Evolutionary conservation across 805 yeast species (phyloP).

Genomic region (Kregervanrija pseudodelftensis): DNA sequence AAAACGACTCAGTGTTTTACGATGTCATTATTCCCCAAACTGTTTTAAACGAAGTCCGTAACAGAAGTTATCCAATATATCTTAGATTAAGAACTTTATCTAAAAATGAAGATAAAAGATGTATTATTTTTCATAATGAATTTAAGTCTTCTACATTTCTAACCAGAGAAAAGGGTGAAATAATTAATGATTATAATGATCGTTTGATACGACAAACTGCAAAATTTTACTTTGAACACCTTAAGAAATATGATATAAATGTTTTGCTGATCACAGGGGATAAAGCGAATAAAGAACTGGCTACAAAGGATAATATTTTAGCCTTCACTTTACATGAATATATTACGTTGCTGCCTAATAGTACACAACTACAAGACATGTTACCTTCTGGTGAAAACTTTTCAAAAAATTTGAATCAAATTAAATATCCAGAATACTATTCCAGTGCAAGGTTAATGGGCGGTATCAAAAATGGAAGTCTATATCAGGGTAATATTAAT

Average conservation of each 20-base stretch:
- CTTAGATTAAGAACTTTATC: conserved; percentile 73
- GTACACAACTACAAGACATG: conserved; percentile 69
- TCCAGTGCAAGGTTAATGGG: conserved; percentile 80
- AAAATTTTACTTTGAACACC: conserved; percentile 65
- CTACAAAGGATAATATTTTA: conserved; percentile 45
- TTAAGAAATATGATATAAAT: conserved; percentile 37
- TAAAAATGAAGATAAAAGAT: conserved; percentile 71
- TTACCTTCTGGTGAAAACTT: conserved; percentile 51
- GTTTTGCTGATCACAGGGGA: conserved; percentile 73
- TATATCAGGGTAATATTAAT: conserved; percentile 78
- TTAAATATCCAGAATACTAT: conserved; percentile 70
- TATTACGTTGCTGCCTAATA: conserved; percentile 60
- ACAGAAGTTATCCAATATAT: conserved; percentile 81
- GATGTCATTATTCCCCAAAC: conserved; percentile 96
- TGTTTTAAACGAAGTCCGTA: conserved; percentile 87
- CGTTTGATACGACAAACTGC: conserved; percentile 77
- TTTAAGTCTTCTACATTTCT: conserved; percentile 67
- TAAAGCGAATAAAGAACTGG: conserved; percentile 51
- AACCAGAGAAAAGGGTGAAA: conserved; percentile 55
- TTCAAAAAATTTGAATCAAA: conserved; percentile 36
- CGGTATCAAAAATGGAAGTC: conserved; percentile 79
- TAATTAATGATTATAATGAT: conserved; percentile 86
- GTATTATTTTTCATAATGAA: conserved; percentile 90
- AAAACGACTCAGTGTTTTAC: conserved; percentile 64
- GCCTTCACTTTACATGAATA: conserved; percentile 62